Evolutionary conservation across 768 basidiomycete genomes (phyloP).

Genomic region (Auricularia auricula-judae): DNA sequence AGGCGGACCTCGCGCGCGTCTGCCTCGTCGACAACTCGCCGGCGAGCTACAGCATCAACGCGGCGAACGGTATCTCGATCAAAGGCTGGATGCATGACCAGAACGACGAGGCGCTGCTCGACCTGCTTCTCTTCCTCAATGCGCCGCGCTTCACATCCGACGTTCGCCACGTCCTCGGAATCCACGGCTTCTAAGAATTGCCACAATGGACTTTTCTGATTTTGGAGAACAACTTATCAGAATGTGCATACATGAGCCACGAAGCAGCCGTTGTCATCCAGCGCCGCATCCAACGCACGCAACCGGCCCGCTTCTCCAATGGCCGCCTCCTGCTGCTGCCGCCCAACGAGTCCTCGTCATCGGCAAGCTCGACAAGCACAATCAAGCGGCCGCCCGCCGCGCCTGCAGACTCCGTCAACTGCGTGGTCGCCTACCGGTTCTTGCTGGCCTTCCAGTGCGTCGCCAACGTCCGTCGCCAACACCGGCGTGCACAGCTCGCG

Average conservation of each 20-base stretch:
- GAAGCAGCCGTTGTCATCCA: no score
- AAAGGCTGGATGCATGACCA: constrained; percentile 99
- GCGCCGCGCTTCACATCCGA: constrained; percentile 93
- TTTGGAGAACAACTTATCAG: no score
- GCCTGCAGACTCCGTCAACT: constrained; percentile 39
- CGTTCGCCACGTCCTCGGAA: constrained; percentile 83
- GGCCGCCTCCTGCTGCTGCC: no score
- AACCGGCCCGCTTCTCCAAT: no score
- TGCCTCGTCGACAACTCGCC: constrained; percentile 96
- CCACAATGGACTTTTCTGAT: neutral
- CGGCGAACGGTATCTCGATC: constrained; percentile 97
- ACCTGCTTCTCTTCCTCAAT: constrained; percentile 90
- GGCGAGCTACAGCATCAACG: constrained; percentile 76
- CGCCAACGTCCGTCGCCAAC: constrained; percentile 91
- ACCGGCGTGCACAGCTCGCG: constrained; percentile 94
- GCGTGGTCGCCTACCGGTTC: constrained; percentile 79
- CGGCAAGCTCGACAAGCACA: no score
- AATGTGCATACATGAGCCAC: no score
- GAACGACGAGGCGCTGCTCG: constrained; percentile 89
- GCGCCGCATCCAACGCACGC: no score
- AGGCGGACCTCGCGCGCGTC: constrained; percentile 82
- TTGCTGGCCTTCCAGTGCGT: constrained; percentile 93
- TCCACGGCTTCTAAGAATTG: constrained; percentile 38
- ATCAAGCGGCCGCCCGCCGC: no score
- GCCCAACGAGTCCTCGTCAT: no score